Evolutionary conservation across 2,329 filamentous ascomycete species (phyloP).

Genomic region (Exophiala xenobiotica): DNA sequence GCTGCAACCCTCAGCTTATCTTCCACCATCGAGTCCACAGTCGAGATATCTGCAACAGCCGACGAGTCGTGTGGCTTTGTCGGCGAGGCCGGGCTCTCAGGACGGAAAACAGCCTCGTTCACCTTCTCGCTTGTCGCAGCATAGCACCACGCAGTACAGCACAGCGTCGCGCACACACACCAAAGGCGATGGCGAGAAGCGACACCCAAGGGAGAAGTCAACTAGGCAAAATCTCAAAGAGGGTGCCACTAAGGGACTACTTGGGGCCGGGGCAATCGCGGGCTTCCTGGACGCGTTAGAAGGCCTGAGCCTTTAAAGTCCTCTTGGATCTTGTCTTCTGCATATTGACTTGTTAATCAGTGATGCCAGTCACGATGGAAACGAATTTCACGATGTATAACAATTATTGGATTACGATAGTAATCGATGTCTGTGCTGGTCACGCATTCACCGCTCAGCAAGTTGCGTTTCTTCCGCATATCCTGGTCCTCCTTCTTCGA

Average conservation of each 20-base stretch:
- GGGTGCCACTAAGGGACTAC: conserved; percentile 38
- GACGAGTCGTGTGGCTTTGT: conserved; percentile 11
- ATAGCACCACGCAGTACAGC: conserved; percentile 12
- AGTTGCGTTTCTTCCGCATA: no score
- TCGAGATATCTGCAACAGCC: conserved; percentile 17
- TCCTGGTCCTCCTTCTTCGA: no score
- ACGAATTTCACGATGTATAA: conserved; percentile 5
- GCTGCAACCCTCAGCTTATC: conserved; percentile 3
- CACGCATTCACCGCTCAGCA: no score
- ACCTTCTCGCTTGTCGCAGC: conserved; percentile 26
- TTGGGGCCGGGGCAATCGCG: conserved; percentile 39
- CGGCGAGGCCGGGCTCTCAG: conserved; percentile 25
- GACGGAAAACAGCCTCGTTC: conserved; percentile 29
- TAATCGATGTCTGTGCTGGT: no score
- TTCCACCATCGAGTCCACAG: conserved; percentile 5
- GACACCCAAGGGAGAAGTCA: conserved; percentile 23
- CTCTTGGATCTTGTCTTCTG: neutral
- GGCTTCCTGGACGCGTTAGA: conserved; percentile 44
- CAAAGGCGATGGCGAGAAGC: conserved; percentile 16
- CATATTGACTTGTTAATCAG: neutral
- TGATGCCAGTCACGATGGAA: conserved; percentile 11
- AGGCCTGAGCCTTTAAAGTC: conserved; percentile 31
- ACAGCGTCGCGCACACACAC: conserved; percentile 11
- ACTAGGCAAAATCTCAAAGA: conserved; percentile 35
- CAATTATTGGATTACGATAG: no score